Conservation (phyloP, 148 eudicot species). For the Selenicereus undatus region DNA sequence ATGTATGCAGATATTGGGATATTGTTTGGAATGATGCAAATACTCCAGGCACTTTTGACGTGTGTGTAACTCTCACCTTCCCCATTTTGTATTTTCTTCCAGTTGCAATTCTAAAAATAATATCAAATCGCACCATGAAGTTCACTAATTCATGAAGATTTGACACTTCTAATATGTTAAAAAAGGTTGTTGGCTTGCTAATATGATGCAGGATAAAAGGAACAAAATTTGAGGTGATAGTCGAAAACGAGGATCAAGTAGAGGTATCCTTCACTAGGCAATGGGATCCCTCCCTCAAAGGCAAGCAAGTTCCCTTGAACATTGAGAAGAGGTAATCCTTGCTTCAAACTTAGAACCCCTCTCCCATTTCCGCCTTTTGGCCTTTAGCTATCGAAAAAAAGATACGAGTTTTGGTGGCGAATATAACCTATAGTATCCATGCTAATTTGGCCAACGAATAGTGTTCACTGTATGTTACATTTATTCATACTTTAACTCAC, state of each 20-base stretch:
- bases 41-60: constrained; percentile 60
- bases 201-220: constrained; percentile 51
- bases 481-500: too few species aligned
- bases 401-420: too few species aligned
- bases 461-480: too few species aligned
- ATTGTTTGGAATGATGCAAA: constrained; percentile 67
- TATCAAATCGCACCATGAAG: not conserved
- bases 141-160: not conserved
- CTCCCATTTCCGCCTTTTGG: too few species aligned
- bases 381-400: too few species aligned
- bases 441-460: too few species aligned
- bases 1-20: constrained; percentile 61
- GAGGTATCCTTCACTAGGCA: constrained; percentile 79
- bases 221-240: constrained; percentile 53
- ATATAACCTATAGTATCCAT: too few species aligned
- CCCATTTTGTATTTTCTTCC: not conserved
- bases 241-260: constrained; percentile 58
- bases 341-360: not conserved
- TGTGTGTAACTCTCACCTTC: constrained; percentile 33
- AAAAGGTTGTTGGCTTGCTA: not conserved
- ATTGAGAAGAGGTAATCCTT: constrained; percentile 74
- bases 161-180: not conserved
- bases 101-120: not conserved
- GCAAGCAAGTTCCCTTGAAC: constrained; percentile 66
- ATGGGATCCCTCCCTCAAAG: constrained; percentile 74